These are phyloP conservation scores for Babesia ovis DNA, from an alignment of 169 alveolate species.

Conservation along the genomic window DNA sequence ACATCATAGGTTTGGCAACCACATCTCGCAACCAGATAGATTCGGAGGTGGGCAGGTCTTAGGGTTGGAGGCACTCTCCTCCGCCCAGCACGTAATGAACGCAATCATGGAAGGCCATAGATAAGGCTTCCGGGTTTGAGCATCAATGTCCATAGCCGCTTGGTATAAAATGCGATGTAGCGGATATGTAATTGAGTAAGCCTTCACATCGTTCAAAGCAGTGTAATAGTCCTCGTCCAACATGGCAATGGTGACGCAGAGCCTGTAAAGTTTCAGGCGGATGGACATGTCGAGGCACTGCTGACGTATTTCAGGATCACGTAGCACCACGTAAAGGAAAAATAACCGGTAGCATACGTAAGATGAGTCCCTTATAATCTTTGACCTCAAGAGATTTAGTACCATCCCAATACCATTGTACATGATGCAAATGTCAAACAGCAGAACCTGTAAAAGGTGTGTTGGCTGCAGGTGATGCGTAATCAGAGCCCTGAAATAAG, in stretches of 20 bases:
- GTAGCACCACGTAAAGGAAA: conserved; percentile 25
- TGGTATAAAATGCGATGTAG: conserved; percentile 41
- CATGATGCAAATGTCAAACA: conserved; percentile 54
- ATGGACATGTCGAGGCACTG: conserved; percentile 46
- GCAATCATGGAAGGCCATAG: conserved; percentile 50
- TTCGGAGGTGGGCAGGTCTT: conserved; percentile 27
- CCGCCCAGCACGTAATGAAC: conserved; percentile 48
- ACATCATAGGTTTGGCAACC: conserved; percentile 45
- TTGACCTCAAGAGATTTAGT: conserved; percentile 16
- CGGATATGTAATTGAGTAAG: conserved; percentile 32
- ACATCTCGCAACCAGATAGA: conserved; percentile 51
- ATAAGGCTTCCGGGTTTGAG: conserved; percentile 39
- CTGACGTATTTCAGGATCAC: conserved; percentile 33
- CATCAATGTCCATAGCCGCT: conserved; percentile 57
- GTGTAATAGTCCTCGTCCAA: conserved; percentile 38
- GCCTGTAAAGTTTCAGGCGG: conserved; percentile 44
- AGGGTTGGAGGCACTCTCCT: conserved; percentile 38
- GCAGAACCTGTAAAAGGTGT: conserved; percentile 30
- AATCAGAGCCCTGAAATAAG: conserved; percentile 45
- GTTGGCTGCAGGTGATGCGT: conserved; percentile 40
- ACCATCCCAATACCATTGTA: conserved; percentile 30
- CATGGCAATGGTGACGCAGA: conserved; percentile 31
- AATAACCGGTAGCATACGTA: conserved; percentile 46
- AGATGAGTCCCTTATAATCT: conserved; percentile 38
- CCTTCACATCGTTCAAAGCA: conserved; percentile 17